Evolutionary conservation across 306 rosid genomes (phyloP), one percentile per base, ranked within the genome.

Genomic region (Calophaca sinica): DNA sequence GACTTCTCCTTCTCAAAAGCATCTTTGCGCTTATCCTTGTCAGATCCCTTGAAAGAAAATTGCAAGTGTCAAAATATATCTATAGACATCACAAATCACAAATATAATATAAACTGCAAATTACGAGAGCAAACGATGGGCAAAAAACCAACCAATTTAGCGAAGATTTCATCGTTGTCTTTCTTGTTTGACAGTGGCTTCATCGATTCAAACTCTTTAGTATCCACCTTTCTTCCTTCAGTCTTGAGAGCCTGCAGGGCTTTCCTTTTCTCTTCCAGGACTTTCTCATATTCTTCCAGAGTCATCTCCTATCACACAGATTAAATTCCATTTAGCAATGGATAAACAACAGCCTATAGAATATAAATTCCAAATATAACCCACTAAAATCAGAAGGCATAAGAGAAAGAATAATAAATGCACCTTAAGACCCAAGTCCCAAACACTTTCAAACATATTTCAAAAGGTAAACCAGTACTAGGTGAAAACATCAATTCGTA

Each of bases 161-260:
- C 76, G 53, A 94, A 94, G 63, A 92, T 72, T 2, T 94, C 99
- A 64, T 84, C 20, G 68, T 86, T 88, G 38, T 62, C 97, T 85
- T 92, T 94, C 86, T 94, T 94, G 96, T 78, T 86, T 71, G 99
- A 94, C 42, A 94, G 82, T 74, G 86, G 92, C 62, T 90, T 97
- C 96, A 94, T 78, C 55, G 96, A 77, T 71, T 86, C 96, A 89
- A 94, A 94, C 57, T 68, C 97, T 71, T 89, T 92, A 0, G 62
- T 14, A 42, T 94, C 99, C 70, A 94, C 96, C 82, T 94, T 94
- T 83, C 99, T 84, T 72, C 82, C 91, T 82, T 90, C 96, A 60
- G 90, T 76, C 84, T 87, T 94, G n/a, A 75, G 88, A n/a, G 87
- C 84, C 68, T 77, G 87, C 55, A 92, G 67, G 45, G 97, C 93